Base-by-base conservation (phyloP, 257 asterid species). In the Leptodermis oblonga region DNA sequence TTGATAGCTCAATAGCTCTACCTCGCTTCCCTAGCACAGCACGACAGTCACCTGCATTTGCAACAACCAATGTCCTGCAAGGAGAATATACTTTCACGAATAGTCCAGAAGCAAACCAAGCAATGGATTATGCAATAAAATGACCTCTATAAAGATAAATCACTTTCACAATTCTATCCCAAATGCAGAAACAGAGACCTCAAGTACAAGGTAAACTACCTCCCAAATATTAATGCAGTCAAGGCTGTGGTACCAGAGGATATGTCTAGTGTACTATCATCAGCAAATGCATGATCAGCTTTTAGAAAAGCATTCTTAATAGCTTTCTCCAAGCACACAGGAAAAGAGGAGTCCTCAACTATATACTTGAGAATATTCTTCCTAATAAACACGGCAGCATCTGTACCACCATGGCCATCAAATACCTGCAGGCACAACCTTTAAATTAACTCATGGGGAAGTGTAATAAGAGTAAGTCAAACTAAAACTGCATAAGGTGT, bases 391-490 rank as follows among this genome's bases (percentile, higher is more conserved):
- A 81, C 65, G 34, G 97, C 92, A 30, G 98, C 98, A 79, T 92
- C 97, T 64, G 87, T 82, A 54, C 98, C 98, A 63, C 98, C 98
- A 78, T 92, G 98, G 33, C 98, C 98, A 78, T 92, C 98, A 86
- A 92, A 92, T 54, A 92, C 98, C 98, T 92, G 86, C 68, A 15
- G 56, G 71, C 36, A 39, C 60, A 42, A 30, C 22, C 18, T 49
- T 26, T 14, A 51, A 15, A 67, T 28, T 33, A 15, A 7, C 10
- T 33, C 49, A 43, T 23, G 31, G 22, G 28, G 10, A 58, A 73
- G 34, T 36, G 37, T 65, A 66, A 66, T 33, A 51, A 36, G 49
- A 45, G 31, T 52, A 42, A 18, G 26, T 28, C 41, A 28, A 31
- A 22, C 0, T 73, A 43, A 48, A 25, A 43, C 36, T 31, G 23